Evolutionary conservation across 1,284 basidiomycete species (phyloP).

Genomic region (Irpex sp.): DNA sequence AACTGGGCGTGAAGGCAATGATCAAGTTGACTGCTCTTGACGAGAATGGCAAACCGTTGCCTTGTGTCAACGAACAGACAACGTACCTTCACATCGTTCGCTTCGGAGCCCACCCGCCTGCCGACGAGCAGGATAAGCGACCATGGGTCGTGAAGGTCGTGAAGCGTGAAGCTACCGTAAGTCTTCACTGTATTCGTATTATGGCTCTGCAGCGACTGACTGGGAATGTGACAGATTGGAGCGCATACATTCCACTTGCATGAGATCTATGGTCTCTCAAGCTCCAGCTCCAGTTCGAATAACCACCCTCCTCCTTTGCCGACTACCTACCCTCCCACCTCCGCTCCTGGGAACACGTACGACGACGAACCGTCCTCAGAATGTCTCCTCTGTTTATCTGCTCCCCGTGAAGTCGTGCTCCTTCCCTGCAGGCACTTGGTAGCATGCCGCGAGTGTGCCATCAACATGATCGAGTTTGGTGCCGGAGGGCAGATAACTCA

Average conservation of each 20-base stretch:
- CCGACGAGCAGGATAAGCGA: constrained; percentile 40
- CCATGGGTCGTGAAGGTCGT: constrained; percentile 90
- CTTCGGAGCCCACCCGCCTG: constrained; percentile 43
- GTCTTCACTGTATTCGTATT: constrained; percentile 16
- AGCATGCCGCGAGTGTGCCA: constrained; percentile 86
- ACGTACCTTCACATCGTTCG: constrained; percentile 86
- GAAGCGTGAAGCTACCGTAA: constrained; percentile 78
- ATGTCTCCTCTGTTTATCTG: constrained; percentile 84
- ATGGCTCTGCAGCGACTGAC: constrained; percentile 1
- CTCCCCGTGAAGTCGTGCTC: constrained; percentile 84
- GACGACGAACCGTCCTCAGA: constrained; percentile 82
- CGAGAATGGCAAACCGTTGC: constrained; percentile 59
- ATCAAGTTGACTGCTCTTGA: constrained; percentile 79
- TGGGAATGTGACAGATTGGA: constrained; percentile 57
- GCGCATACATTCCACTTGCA: constrained; percentile 88
- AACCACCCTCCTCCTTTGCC: constrained; percentile 20
- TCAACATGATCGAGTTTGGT: constrained; percentile 94
- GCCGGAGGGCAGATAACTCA: constrained; percentile 82
- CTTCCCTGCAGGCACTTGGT: constrained; percentile 89
- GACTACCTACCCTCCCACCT: constrained; percentile 44
- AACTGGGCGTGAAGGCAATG: constrained; percentile 69
- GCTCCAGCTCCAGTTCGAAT: constrained; percentile 42
- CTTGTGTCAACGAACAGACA: constrained; percentile 75
- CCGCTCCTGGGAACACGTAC: constrained; percentile 26
- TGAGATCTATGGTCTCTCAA: constrained; percentile 84